Conservation (phyloP, 1,284 basidiomycete species). For the Vanrija pseudolonga region DNA sequence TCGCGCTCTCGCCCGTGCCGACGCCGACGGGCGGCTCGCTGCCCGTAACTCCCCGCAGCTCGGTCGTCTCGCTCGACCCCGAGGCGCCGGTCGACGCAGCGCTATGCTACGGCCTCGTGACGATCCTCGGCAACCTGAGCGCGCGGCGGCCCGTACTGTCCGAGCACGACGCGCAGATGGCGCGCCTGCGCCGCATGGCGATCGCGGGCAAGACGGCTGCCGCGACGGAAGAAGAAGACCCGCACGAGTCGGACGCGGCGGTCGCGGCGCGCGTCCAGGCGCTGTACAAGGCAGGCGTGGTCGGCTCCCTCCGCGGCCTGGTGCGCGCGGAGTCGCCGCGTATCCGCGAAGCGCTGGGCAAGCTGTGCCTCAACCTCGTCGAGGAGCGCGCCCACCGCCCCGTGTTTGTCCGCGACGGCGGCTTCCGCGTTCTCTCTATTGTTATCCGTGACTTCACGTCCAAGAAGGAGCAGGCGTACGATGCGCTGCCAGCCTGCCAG, state of each 20-base stretch:
- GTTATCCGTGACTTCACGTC: slow-evolving; percentile 52
- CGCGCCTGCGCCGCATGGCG: slow-evolving; percentile 66
- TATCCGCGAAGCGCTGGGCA: slow-evolving; percentile 48
- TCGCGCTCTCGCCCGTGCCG: slow-evolving; percentile 50
- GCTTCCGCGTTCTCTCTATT: slow-evolving; percentile 64
- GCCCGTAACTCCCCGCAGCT: slow-evolving; percentile 53
- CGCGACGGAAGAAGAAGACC: slow-evolving; percentile 28
- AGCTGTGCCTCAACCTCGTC: slow-evolving; percentile 65
- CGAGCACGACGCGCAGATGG: slow-evolving; percentile 74
- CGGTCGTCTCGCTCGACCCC: slow-evolving; percentile 19
- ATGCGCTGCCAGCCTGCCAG: slow-evolving; percentile 69
- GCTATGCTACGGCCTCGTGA: slow-evolving; percentile 69
- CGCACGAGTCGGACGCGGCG: slow-evolving; percentile 56
- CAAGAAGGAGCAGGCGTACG: slow-evolving; percentile 11
- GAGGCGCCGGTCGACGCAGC: slow-evolving; percentile 40
- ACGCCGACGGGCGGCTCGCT: slow-evolving; percentile 48
- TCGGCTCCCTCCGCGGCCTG: slow-evolving; percentile 62
- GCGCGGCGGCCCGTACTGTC: slow-evolving; percentile 65
- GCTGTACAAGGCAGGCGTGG: slow-evolving; percentile 58
- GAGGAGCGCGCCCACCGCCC: slow-evolving; percentile 75
- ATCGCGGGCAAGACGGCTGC: slow-evolving; percentile 53
- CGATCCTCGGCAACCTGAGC: slow-evolving; percentile 70
- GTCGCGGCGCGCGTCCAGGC: slow-evolving; percentile 58
- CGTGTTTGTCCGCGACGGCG: slow-evolving; percentile 75
- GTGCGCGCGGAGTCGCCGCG: slow-evolving; percentile 53